phyloP scores from a whole-genome alignment of 768 basidiomycete species.

The Hypholoma fasciculare region DNA sequence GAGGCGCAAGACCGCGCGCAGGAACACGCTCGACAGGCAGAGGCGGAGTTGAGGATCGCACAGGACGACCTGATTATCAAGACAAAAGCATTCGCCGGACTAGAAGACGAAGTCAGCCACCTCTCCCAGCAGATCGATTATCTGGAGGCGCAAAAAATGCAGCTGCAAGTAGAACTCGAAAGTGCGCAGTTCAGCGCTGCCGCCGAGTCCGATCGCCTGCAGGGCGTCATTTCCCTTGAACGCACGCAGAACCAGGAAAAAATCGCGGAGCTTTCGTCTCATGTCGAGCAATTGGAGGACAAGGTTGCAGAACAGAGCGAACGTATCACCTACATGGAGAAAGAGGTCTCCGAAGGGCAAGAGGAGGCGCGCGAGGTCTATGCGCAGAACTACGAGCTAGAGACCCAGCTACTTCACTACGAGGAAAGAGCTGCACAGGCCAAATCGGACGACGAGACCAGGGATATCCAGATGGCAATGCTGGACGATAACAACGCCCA shows the following conservation, averaged over 20 bases:
- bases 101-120: constrained; percentile 2
- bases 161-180: neutral
- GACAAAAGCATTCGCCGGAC: constrained; percentile 4
- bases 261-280: neutral
- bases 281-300: neutral
- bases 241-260: neutral
- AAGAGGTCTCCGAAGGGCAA: constrained; percentile 7
- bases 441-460: constrained; percentile 8
- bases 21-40: constrained; percentile 4
- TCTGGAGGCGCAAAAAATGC: constrained; percentile 12
- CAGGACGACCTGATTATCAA: constrained; percentile 12
- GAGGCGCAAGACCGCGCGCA: neutral
- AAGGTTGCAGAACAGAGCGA: constrained; percentile 1
- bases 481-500: constrained; percentile 20
- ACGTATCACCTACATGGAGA: neutral
- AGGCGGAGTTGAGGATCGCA: constrained; percentile 3
- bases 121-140: constrained; percentile 9
- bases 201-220: constrained; percentile 13
- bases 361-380: neutral
- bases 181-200: neutral
- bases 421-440: constrained; percentile 8
- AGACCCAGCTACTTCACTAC: constrained; percentile 2
- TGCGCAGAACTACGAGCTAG: constrained; percentile 11
- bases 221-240: constrained; percentile 9
- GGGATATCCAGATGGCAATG: constrained; percentile 18